Evolutionary conservation across 1,139 yeast species (phyloP).

Genomic region (Zygosaccharomyces pseudobailii): DNA sequence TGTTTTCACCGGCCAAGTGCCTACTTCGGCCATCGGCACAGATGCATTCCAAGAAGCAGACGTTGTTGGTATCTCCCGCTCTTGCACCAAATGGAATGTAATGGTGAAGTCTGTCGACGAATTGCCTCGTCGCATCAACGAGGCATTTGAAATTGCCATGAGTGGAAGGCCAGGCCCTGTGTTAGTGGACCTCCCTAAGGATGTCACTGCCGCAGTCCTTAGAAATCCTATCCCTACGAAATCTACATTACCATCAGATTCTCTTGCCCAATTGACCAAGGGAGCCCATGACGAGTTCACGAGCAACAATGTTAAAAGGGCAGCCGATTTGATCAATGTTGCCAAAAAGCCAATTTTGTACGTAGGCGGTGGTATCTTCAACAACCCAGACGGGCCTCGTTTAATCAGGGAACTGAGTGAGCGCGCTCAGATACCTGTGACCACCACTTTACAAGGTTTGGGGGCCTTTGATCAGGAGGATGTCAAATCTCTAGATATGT

Average conservation of each 20-base stretch:
- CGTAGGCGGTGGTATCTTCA: conserved; percentile 88
- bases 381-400: conserved; percentile 75
- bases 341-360: conserved; percentile 87
- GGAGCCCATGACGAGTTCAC: conserved; percentile 74
- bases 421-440: conserved; percentile 89
- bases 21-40: conserved; percentile 92
- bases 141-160: conserved; percentile 95
- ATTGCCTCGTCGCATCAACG: conserved; percentile 91
- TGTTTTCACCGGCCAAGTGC: conserved; percentile 97
- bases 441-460: conserved; percentile 89
- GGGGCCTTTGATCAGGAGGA: conserved; percentile 94
- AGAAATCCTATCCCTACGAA: conserved; percentile 83
- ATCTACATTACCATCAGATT: conserved; percentile 77
- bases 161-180: conserved; percentile 98
- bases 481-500: conserved; percentile 86
- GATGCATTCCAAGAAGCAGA: conserved; percentile 99
- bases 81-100: conserved; percentile 98
- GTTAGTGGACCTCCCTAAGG: conserved; percentile 94
- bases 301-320: conserved; percentile 64
- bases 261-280: conserved; percentile 66
- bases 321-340: conserved; percentile 71
- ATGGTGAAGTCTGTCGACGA: conserved; percentile 96
- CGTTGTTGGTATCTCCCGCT: conserved; percentile 91
- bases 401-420: conserved; percentile 80
- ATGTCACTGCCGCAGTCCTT: conserved; percentile 88